These are phyloP conservation scores for Suhomyces bokatorum DNA, from an alignment of 1,139 yeast genomes.

Conservation along the genomic window DNA sequence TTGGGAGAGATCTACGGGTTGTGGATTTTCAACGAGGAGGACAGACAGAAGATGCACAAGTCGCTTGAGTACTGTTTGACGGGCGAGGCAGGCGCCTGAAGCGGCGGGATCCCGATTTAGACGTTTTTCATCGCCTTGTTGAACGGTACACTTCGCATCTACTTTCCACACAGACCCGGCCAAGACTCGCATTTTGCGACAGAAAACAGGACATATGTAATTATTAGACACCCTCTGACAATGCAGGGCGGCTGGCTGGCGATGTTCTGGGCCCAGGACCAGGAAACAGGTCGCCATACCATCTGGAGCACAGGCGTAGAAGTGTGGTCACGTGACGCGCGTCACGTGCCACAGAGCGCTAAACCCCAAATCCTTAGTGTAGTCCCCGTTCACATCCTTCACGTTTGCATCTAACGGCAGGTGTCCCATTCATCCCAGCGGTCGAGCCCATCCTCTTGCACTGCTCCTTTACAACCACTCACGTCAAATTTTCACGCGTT, in stretches of 20 bases:
- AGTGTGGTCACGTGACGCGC: not conserved
- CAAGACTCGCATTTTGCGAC: too few species aligned
- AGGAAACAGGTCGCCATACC: too few species aligned
- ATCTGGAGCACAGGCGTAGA: not conserved
- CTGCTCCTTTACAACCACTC: not conserved
- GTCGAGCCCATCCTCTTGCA: not conserved
- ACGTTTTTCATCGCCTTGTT: too few species aligned
- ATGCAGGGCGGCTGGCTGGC: too few species aligned
- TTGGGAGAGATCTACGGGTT: conserved; percentile 82
- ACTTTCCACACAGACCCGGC: too few species aligned
- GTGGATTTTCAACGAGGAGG: conserved; percentile 82
- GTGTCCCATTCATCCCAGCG: conserved; percentile 5
- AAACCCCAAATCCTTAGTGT: conserved; percentile 3
- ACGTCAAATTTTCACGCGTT: conserved; percentile 1
- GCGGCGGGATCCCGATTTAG: not conserved
- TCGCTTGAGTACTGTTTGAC: conserved; percentile 60
- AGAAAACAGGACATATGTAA: too few species aligned
- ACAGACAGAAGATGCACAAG: conserved; percentile 61
- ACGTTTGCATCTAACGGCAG: conserved; percentile 3
- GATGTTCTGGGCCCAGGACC: too few species aligned
- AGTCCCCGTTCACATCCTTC: not conserved
- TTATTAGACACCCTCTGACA: too few species aligned
- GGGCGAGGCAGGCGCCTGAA: conserved; percentile 24
- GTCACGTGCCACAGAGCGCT: conserved; percentile 2
- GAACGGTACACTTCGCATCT: too few species aligned